These are phyloP conservation scores for Jaminaea rosea DNA, from an alignment of 1,284 basidiomycete species.

Conservation along the genomic window DNA sequence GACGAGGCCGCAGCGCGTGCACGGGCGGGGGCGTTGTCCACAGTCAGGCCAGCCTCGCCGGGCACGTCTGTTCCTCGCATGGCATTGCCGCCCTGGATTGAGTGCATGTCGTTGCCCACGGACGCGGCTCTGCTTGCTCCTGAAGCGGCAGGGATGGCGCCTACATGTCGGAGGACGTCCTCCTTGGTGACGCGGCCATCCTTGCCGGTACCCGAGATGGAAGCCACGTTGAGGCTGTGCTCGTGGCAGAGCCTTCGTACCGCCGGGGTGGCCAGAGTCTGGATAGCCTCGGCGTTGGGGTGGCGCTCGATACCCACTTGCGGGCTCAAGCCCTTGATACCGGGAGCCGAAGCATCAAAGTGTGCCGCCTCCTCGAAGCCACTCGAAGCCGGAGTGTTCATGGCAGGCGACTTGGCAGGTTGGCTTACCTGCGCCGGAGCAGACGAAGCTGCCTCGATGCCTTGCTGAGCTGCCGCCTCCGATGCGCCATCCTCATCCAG, in stretches of 20 bases:
- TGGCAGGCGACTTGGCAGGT: not conserved
- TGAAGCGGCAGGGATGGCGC: not conserved
- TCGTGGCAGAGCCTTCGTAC: conserved; percentile 67
- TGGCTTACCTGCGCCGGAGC: not conserved
- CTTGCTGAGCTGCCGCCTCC: not conserved
- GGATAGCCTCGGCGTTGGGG: conserved; percentile 31
- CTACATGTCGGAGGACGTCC: conserved; percentile 53
- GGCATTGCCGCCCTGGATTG: not conserved
- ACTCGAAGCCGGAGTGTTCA: too few species aligned
- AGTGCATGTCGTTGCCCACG: too few species aligned
- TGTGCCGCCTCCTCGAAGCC: too few species aligned
- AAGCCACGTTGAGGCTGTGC: conserved; percentile 55
- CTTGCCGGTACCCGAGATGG: conserved; percentile 63
- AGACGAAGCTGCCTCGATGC: not conserved
- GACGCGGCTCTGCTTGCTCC: not conserved
- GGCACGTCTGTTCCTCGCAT: not conserved
- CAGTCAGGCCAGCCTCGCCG: not conserved
- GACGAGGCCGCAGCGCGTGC: not conserved
- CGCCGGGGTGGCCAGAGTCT: conserved; percentile 59
- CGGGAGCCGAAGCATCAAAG: too few species aligned
- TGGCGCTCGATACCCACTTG: too few species aligned
- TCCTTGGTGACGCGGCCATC: conserved; percentile 65
- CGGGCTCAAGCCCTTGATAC: too few species aligned
- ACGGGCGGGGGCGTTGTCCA: not conserved
- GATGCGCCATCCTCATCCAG: conserved; percentile 14